A percentile compares a stretch with the other conserved stretches of the same genome.
phyloP scores from a whole-genome alignment of 208 protist species.

The Porcisia deanei region DNA sequence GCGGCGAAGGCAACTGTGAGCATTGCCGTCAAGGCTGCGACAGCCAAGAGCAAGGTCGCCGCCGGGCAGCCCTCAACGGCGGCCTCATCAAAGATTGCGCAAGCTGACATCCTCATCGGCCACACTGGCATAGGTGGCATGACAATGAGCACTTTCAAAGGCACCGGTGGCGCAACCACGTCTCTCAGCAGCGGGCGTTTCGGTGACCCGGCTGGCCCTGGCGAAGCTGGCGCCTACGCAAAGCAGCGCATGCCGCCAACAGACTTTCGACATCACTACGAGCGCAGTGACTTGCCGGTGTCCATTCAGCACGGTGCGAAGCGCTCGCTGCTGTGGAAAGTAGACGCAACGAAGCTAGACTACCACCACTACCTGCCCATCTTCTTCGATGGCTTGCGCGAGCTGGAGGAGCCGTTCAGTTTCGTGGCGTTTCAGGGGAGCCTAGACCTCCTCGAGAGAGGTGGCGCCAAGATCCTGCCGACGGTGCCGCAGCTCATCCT shows the following conservation, averaged over 20 bases:
- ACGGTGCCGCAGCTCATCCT: conserved; percentile 99
- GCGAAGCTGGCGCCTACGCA: conserved; percentile 58
- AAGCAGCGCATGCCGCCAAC: conserved; percentile 88
- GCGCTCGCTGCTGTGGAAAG: conserved; percentile 96
- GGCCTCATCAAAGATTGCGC: conserved; percentile 15
- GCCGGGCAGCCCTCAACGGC: not conserved
- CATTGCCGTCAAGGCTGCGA: conserved; percentile 9
- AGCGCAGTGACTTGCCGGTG: conserved; percentile 97
- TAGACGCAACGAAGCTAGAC: conserved; percentile 97
- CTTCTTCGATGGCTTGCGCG: conserved; percentile 98
- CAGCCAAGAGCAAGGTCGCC: conserved; percentile 29
- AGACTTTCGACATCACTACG: conserved; percentile 98
- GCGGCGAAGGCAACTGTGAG: conserved; percentile 43
- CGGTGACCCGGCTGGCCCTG: conserved; percentile 73
- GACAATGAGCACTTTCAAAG: conserved; percentile 84
- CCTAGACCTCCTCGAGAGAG: conserved; percentile 94
- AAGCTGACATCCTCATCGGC: conserved; percentile 49
- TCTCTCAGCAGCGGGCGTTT: conserved; percentile 72
- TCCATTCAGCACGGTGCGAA: conserved; percentile 93
- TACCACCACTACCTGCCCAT: conserved; percentile 99
- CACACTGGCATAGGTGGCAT: conserved; percentile 86
- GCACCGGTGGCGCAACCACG: conserved; percentile 32
- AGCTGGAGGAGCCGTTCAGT: conserved; percentile 96
- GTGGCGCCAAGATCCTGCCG: conserved; percentile 95
- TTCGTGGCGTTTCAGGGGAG: conserved; percentile 96